Evolutionary conservation across 2,329 filamentous ascomycete species (phyloP).

Genomic region (Periconia digitata): DNA sequence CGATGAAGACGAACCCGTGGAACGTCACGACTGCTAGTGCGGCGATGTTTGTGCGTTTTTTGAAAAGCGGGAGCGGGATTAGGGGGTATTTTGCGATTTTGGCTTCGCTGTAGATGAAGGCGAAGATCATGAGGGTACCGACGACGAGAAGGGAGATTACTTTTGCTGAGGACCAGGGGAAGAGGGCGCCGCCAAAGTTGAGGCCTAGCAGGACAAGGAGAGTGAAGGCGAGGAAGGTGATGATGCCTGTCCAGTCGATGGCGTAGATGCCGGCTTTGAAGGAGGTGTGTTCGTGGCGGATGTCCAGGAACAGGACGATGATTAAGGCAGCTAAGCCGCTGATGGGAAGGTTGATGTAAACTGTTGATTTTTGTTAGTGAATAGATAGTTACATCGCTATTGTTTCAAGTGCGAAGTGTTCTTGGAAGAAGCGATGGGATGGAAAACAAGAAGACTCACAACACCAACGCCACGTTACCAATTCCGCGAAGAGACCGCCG

Average conservation of each 20-base stretch:
- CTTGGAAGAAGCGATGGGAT: not conserved
- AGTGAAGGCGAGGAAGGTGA: constrained; percentile 54
- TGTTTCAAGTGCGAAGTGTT: not conserved
- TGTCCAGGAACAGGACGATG: constrained; percentile 55
- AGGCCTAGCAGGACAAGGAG: constrained; percentile 57
- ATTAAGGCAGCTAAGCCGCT: constrained; percentile 52
- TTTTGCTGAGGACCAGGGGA: constrained; percentile 57
- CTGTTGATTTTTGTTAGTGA: constrained; percentile 20
- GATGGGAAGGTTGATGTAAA: constrained; percentile 59
- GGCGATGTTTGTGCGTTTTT: constrained; percentile 58
- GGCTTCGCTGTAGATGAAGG: constrained; percentile 65
- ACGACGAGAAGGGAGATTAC: constrained; percentile 59
- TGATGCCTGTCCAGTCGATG: constrained; percentile 57
- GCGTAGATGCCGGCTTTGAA: constrained; percentile 52
- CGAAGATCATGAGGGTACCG: constrained; percentile 49
- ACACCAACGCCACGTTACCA: constrained; percentile 55
- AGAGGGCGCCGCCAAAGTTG: constrained; percentile 56
- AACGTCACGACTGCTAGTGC: constrained; percentile 54
- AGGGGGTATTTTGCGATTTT: constrained; percentile 66
- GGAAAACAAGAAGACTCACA: constrained; percentile 41
- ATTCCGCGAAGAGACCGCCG: constrained; percentile 53
- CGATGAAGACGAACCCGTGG: constrained; percentile 55
- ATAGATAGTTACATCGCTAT: no score
- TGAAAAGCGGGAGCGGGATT: constrained; percentile 67
- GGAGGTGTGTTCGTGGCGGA: constrained; percentile 57